These are phyloP conservation scores for Hexamita inflata DNA, from an alignment of 208 protist species.

Conservation along the genomic window DNA sequence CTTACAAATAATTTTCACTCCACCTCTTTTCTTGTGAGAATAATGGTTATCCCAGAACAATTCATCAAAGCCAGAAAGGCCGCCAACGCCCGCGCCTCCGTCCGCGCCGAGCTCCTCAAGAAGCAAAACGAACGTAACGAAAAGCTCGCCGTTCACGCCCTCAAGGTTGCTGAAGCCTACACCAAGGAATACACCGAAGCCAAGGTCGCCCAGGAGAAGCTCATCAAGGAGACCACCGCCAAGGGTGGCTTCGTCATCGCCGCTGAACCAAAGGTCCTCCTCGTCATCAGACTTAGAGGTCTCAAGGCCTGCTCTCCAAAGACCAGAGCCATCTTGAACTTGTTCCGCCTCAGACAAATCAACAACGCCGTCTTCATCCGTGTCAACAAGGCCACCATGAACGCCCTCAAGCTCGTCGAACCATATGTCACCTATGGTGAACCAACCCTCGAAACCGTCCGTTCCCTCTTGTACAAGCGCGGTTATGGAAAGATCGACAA, in stretches of 20 bases:
- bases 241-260: conserved; percentile 81
- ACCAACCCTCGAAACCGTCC: conserved; percentile 82
- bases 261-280: conserved; percentile 84
- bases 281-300: conserved; percentile 96
- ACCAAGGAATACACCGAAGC: conserved; percentile 73
- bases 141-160: background rate
- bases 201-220: conserved; percentile 64
- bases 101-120: background rate
- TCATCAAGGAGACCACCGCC: conserved; percentile 64
- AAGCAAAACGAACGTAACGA: too few species aligned
- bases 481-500: conserved; percentile 85
- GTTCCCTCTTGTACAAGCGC: conserved; percentile 95
- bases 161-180: conserved; percentile 61
- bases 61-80: background rate
- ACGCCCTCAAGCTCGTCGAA: conserved; percentile 91
- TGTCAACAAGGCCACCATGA: conserved; percentile 95
- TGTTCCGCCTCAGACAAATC: conserved; percentile 71
- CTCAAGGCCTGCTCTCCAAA: conserved; percentile 90
- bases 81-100: background rate
- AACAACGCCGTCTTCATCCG: conserved; percentile 96
- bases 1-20: too few species aligned
- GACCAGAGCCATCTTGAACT: conserved; percentile 89
- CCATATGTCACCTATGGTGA: conserved; percentile 97
- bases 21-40: too few species aligned
- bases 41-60: conserved; percentile 14